Evolutionary conservation across 805 yeast species (phyloP).

Genomic region (Scheffersomyces lignosus): DNA sequence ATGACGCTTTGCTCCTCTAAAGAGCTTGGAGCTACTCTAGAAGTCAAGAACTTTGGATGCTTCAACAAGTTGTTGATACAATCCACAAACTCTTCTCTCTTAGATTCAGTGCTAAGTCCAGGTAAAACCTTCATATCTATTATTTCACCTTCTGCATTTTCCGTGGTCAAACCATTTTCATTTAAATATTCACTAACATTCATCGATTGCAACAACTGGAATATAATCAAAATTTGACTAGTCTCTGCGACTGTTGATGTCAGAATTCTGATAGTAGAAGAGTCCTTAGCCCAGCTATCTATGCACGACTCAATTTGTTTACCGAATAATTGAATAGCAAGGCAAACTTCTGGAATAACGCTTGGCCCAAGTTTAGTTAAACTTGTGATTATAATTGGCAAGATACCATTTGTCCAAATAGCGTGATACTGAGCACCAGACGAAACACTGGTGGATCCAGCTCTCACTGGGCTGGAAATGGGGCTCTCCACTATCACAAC

Average conservation of each 20-base stretch:
- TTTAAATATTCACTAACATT: slow-evolving; percentile 51
- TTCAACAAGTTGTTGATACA: slow-evolving; percentile 72
- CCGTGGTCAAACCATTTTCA: slow-evolving; percentile 5
- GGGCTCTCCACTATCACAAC: slow-evolving; percentile 74
- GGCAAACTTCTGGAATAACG: slow-evolving; percentile 62
- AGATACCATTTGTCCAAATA: slow-evolving; percentile 84
- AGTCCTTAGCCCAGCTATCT: slow-evolving; percentile 65
- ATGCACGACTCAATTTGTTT: slow-evolving; percentile 66
- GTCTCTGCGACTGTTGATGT: slow-evolving; percentile 41
- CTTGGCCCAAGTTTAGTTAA: slow-evolving; percentile 63
- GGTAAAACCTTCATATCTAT: slow-evolving; percentile 43
- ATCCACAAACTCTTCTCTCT: slow-evolving; percentile 57
- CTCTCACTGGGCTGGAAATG: slow-evolving; percentile 62
- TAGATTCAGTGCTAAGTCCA: slow-evolving; percentile 61
- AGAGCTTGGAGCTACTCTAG: slow-evolving; percentile 64
- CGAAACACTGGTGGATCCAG: slow-evolving; percentile 59
- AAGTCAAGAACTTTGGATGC: slow-evolving; percentile 81
- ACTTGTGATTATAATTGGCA: slow-evolving; percentile 63
- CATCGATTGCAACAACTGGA: slow-evolving; percentile 54
- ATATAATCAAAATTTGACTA: slow-evolving; percentile 62
- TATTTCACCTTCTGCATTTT: slow-evolving; percentile 12
- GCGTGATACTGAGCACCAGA: slow-evolving; percentile 59
- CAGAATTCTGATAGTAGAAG: slow-evolving; percentile 40
- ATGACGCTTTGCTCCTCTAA: slow-evolving; percentile 62
- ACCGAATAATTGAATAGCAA: slow-evolving; percentile 61